Evolutionary conservation across 192 early-diverging fungal genomes (phyloP), one percentile per base, ranked within the genome.

Genomic region (Backusella liffmaniae): DNA sequence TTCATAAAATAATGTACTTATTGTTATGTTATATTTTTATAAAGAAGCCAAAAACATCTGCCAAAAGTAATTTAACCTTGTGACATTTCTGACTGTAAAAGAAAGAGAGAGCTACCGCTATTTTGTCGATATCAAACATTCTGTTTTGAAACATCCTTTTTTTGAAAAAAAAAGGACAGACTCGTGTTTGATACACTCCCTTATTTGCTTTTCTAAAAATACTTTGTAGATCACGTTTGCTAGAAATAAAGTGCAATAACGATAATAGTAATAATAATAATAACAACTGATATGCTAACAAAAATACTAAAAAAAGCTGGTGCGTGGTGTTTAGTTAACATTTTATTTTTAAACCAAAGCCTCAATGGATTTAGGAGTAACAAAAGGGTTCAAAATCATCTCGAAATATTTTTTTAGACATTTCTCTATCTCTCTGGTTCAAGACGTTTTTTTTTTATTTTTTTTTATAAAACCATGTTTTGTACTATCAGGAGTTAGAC

Each of bases 161-260:
- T 56, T 4, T 56, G 21, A 56, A 56, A 56, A 56, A 56, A 56
- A 10, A 56, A 53, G 51, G 51, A 53, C 51, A 53, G 51, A 53
- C n/a, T 53, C 51, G 51, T 53, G 21, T 53, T 53, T 53, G 7
- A 18, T 53, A 21, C 15, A 2, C 51, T 53, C 51, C 51, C 18
- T 53, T 53, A 53, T 53, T 53, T 44, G 12, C 42, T 15, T 15
- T 53, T 53, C 51, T 53, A 53, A 53, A 53, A 53, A 53, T 53
- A 53, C 51, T n/a, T 44, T 56, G 53, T 21, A 56, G n/a, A 56
- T 56, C 53, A 56, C 53, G 53, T 56, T 56, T 56, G n/a, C 21
- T 56, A 5, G 0, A 21, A 21, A 21, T 56, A 21, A 7, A 21
- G 7, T n/a, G 2, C 2, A 21, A 56, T 8, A 53, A 7, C 6